Conservation (phyloP, 2,329 filamentous ascomycete species). For the Plectosphaerella sp. region DNA sequence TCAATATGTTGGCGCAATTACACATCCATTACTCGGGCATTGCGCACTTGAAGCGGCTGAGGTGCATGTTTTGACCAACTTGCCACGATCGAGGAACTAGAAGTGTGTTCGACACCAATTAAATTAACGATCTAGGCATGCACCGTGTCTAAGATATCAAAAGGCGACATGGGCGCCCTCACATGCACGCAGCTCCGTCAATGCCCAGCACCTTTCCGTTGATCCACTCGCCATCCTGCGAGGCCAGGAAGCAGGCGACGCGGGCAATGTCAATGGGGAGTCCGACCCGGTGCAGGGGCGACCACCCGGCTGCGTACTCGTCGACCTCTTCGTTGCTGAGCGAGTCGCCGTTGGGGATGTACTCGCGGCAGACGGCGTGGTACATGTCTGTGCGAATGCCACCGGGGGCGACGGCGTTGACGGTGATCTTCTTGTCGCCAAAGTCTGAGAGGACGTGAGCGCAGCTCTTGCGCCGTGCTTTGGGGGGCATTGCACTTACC, state of each 20-base stretch:
- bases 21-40: too few species aligned
- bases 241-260: conserved; percentile 52
- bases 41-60: too few species aligned
- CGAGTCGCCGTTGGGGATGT: conserved; percentile 54
- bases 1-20: too few species aligned
- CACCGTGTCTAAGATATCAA: neutral
- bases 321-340: conserved; percentile 56
- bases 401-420: conserved; percentile 63
- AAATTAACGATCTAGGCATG: too few species aligned
- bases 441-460: conserved; percentile 38
- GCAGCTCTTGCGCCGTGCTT: too few species aligned
- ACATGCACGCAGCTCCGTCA: conserved; percentile 14
- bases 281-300: conserved; percentile 59
- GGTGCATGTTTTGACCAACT: too few species aligned
- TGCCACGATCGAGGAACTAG: too few species aligned
- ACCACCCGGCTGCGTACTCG: conserved; percentile 38
- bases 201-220: conserved; percentile 33
- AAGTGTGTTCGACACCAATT: too few species aligned
- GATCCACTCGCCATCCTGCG: conserved; percentile 41
- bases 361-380: conserved; percentile 60
- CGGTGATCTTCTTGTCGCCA: conserved; percentile 62
- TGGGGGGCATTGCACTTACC: conserved; percentile 32
- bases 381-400: conserved; percentile 68
- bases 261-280: conserved; percentile 65
- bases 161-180: neutral